Conservation (phyloP, 257 asterid genomes). For the Asclepias syriaca region DNA sequence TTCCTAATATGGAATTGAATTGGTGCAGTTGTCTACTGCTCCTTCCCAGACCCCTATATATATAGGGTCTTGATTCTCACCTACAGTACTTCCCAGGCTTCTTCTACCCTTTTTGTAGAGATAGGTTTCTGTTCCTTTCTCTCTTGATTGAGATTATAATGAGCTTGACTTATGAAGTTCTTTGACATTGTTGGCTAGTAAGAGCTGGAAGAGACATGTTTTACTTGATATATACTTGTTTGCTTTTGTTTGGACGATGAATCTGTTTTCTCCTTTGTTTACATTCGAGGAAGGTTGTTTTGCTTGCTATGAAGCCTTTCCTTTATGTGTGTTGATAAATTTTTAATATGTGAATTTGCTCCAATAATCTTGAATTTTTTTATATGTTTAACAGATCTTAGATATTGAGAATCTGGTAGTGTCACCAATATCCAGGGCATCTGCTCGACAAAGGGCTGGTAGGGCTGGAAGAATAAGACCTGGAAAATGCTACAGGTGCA, state of each 20-base stretch:
- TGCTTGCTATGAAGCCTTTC: background rate
- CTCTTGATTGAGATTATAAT: background rate
- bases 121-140: background rate
- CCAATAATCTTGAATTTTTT: background rate
- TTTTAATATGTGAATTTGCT: background rate
- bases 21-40: background rate
- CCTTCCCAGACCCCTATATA: background rate
- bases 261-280: background rate
- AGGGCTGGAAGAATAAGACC: constrained; percentile 98
- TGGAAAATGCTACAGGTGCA: constrained; percentile 92
- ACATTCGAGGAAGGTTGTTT: background rate
- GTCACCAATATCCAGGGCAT: constrained; percentile 93
- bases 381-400: constrained; percentile 46
- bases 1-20: background rate
- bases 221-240: background rate
- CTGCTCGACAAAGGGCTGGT: constrained; percentile 97
- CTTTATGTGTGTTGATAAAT: background rate
- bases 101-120: background rate
- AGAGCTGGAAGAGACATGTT: background rate
- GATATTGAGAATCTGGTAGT: constrained; percentile 89
- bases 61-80: background rate
- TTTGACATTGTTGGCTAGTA: background rate
- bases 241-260: background rate
- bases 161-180: background rate
- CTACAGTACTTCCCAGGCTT: background rate